phyloP scores from a whole-genome alignment of 768 basidiomycete genomes.

The Pisolithus microcarpus region DNA sequence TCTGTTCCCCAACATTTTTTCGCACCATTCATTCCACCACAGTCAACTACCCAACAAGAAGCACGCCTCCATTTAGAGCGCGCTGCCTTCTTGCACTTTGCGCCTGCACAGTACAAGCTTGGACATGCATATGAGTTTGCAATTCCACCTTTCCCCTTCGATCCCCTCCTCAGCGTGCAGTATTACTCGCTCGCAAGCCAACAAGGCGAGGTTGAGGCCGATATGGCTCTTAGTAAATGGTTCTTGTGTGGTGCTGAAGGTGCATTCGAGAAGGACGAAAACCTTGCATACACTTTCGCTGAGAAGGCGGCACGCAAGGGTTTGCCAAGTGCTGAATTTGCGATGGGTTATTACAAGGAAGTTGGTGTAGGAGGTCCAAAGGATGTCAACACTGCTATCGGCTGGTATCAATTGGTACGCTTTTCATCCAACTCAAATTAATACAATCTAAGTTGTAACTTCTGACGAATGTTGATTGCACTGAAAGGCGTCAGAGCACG shows the following conservation, averaged over 20 bases:
- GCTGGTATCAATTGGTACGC: conserved; percentile 69
- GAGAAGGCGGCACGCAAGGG: conserved; percentile 76
- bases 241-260: conserved; percentile 82
- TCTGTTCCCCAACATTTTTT: conserved; percentile 47
- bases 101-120: conserved; percentile 87
- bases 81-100: conserved; percentile 78
- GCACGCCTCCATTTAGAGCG: conserved; percentile 75
- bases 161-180: conserved; percentile 83
- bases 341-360: conserved; percentile 92
- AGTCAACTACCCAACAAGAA: conserved; percentile 44
- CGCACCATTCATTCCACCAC: conserved; percentile 46
- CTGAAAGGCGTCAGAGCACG: conserved; percentile 62
- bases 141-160: conserved; percentile 74
- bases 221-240: conserved; percentile 97
- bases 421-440: not conserved
- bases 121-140: conserved; percentile 93
- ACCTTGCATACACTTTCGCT: conserved; percentile 81
- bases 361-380: conserved; percentile 78
- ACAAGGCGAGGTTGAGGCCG: conserved; percentile 84
- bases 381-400: conserved; percentile 55
- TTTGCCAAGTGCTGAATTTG: conserved; percentile 81
- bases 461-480: not conserved
- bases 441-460: not conserved
- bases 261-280: conserved; percentile 81
- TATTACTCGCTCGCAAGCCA: conserved; percentile 82